Evolutionary conservation across 768 basidiomycete genomes (phyloP), one percentile per base, ranked within the genome.

Genomic region (Suillus subalutaceus): DNA sequence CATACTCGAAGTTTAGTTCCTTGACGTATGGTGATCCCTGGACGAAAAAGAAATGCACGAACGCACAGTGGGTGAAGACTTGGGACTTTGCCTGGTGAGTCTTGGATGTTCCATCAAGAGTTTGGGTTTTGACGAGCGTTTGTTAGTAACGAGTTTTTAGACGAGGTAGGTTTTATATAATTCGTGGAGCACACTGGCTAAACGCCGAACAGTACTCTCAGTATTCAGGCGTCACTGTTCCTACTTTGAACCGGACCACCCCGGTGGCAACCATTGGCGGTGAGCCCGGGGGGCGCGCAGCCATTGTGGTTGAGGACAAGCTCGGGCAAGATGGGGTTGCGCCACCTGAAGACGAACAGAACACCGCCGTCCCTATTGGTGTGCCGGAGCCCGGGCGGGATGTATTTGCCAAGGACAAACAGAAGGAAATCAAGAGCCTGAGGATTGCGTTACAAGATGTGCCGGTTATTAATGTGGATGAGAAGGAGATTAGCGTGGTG

Each of bases 51-150:
- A 83, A 93, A 67, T 99, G 97, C 71, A 75, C 84, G 62, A 84
- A 80, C 48, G 89, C 94, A 1, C 90, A 88, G 73, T 96, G 94
- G 94, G 70, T 97, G 48, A 94, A 90, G 80, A 92, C 90, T 6
- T 99, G 97, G 97, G 97, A 99, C 78, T 98, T 99, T 76, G 85
- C 88, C 37, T 99, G 96, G 91, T 89, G 72, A 50, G 85, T 76
- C 20, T 35, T 65, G 32, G 68, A 35, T 15, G 32, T 58, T 57
- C 16, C 18, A 46, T 57, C 59, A 50, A 9, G 35, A 53, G 50
- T 18, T 23, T 20, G 0, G 12, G 16, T 64, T 41, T 46, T 63
- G 41, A 62, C 50, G 26, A 30, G 53, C 43, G 62, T 13, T 53
- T 61, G 38, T 53, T 43, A 91, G 91, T 76, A 80, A 85, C 48